phyloP scores from a whole-genome alignment of 495 filamentous ascomycete genomes.

The Trichoderma orchidacearum region DNA sequence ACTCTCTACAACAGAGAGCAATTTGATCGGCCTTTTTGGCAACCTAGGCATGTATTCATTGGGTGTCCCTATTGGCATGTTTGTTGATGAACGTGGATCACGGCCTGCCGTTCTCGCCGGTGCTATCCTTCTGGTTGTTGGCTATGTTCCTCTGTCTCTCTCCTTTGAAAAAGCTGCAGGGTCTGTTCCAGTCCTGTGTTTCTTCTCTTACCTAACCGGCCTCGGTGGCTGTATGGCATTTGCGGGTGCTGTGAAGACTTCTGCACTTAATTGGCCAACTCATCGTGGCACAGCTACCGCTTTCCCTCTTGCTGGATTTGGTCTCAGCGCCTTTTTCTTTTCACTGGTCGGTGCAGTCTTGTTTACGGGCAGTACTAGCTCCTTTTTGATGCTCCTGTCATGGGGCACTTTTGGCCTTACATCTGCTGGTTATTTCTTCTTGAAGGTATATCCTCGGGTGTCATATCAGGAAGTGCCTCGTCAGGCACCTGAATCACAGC shows the following conservation, averaged over 20 bases:
- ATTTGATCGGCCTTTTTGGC: constrained; percentile 81
- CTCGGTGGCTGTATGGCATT: constrained; percentile 82
- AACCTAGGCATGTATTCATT: constrained; percentile 92
- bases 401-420: constrained; percentile 65
- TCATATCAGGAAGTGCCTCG: constrained; percentile 54
- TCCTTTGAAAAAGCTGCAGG: constrained; percentile 50
- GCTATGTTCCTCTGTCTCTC: constrained; percentile 69
- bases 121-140: constrained; percentile 50
- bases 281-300: constrained; percentile 90
- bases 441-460: constrained; percentile 55
- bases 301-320: constrained; percentile 84
- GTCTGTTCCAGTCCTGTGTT: constrained; percentile 54
- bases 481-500: neutral
- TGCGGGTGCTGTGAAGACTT: constrained; percentile 70
- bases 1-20: constrained; percentile 79
- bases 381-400: constrained; percentile 68
- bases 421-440: constrained; percentile 65
- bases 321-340: constrained; percentile 94
- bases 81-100: constrained; percentile 76
- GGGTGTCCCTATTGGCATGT: constrained; percentile 78
- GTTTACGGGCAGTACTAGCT: constrained; percentile 72
- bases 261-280: constrained; percentile 83
- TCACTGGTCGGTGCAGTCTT: constrained; percentile 59
- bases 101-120: constrained; percentile 64
- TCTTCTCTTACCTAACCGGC: constrained; percentile 76